A percentile compares a stretch with the other conserved stretches of the same genome.
These are phyloP conservation scores for Aspergillus sp. DNA, from an alignment of 2,329 filamentous ascomycete species.

Conservation along the genomic window DNA sequence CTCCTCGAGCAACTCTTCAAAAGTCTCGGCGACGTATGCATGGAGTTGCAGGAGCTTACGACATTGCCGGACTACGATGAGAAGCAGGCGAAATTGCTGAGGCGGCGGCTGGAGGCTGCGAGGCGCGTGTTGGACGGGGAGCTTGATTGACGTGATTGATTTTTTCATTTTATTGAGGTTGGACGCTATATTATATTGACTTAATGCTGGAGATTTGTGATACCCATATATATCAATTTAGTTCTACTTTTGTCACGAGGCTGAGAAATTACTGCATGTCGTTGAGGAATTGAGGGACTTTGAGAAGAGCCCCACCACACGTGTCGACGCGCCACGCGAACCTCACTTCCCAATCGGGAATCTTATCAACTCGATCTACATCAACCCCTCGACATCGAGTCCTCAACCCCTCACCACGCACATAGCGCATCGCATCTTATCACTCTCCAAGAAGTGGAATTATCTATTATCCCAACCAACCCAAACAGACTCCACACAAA, in stretches of 20 bases:
- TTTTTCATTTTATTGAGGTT: neutral
- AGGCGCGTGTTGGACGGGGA: constrained; percentile 73
- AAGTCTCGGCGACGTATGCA: constrained; percentile 54
- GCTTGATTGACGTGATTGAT: constrained; percentile 40
- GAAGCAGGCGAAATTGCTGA: constrained; percentile 64
- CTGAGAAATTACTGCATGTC: neutral
- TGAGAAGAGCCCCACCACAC: neutral
- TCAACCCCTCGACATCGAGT: constrained; percentile 4
- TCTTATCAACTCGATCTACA: constrained; percentile 4
- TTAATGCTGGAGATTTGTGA: constrained; percentile 15
- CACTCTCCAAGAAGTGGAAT: neutral
- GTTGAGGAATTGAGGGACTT: neutral
- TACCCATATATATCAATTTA: constrained; percentile 16
- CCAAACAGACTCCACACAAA: neutral
- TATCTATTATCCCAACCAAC: neutral
- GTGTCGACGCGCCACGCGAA: constrained; percentile 12
- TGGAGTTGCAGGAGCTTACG: constrained; percentile 52
- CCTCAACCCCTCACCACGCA: neutral
- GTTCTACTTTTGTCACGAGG: neutral
- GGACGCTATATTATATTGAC: neutral
- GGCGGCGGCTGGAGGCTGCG: constrained; percentile 75
- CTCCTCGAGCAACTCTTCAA: constrained; percentile 60
- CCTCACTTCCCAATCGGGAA: constrained; percentile 6
- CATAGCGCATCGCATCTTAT: neutral
- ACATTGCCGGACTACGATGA: constrained; percentile 58